Evolutionary conservation across 306 rosid genomes (phyloP).

Genomic region (Acacia crassicarpa): DNA sequence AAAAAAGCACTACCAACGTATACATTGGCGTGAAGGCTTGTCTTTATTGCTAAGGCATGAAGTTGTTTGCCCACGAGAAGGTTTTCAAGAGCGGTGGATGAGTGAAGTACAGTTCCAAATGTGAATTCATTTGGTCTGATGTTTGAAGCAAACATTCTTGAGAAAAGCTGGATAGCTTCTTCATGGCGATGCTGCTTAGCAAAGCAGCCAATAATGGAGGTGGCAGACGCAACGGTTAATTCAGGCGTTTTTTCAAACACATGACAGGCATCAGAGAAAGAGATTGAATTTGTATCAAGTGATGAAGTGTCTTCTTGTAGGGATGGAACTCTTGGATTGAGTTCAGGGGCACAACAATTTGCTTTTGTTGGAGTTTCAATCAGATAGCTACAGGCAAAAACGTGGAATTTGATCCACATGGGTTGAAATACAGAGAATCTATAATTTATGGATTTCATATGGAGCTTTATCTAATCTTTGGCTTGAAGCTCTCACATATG

Average conservation of each 20-base stretch:
- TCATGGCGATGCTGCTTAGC: slow-evolving; percentile 45
- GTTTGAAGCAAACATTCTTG: slow-evolving; percentile 54
- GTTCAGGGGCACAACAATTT: slow-evolving; percentile 3
- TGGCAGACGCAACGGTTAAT: slow-evolving; percentile 59
- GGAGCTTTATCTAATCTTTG: slow-evolving; percentile 26
- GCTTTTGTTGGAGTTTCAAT: slow-evolving; percentile 35
- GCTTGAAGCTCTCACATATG: slow-evolving; percentile 6
- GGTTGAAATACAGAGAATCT: slow-evolving; percentile 32
- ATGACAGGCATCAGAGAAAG: slow-evolving; percentile 51
- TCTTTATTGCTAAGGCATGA: slow-evolving; percentile 65
- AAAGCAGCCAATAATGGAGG: slow-evolving; percentile 55
- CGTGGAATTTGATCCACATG: slow-evolving; percentile 37
- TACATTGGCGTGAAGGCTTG: slow-evolving; percentile 54
- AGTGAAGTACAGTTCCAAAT: slow-evolving; percentile 67
- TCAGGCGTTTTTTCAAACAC: slow-evolving; percentile 66
- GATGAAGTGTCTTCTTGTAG: not conserved
- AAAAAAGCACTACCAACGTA: slow-evolving; percentile 81
- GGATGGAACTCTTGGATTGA: slow-evolving; percentile 22
- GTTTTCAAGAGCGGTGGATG: slow-evolving; percentile 48
- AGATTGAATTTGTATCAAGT: not conserved
- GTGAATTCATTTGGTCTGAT: slow-evolving; percentile 77
- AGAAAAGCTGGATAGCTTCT: slow-evolving; percentile 61
- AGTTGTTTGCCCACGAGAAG: slow-evolving; percentile 60
- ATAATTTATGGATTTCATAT: slow-evolving; percentile 38
- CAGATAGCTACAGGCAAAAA: slow-evolving; percentile 33